Evolutionary conservation across 345 rosid genomes (phyloP).

Genomic region (Combretum micranthum): DNA sequence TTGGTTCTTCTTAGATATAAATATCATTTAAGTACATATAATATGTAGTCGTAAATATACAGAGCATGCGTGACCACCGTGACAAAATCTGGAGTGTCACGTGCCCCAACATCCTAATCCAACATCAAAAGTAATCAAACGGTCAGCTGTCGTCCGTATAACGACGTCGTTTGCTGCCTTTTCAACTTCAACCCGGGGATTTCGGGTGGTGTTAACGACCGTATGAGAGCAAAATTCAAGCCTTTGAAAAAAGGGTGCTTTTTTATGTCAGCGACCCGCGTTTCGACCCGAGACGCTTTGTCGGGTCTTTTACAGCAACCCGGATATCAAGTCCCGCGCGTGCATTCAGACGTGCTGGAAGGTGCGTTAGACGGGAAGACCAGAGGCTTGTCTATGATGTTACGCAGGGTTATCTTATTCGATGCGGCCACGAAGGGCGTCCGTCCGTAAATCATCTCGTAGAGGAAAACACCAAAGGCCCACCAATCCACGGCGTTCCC

Average conservation of each 20-base stretch:
- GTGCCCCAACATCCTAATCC: slow-evolving; percentile 23
- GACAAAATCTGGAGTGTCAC: slow-evolving; percentile 37
- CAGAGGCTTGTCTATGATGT: slow-evolving; percentile 61
- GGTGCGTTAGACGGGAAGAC: slow-evolving; percentile 53
- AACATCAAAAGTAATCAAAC: slow-evolving; percentile 53
- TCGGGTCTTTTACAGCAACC: slow-evolving; percentile 71
- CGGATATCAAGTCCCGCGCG: slow-evolving; percentile 65
- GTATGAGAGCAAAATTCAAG: slow-evolving; percentile 69
- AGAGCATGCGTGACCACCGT: neutral
- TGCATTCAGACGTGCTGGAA: slow-evolving; percentile 37
- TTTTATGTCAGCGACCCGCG: slow-evolving; percentile 90
- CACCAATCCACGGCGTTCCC: slow-evolving; percentile 98
- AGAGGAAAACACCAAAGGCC: slow-evolving; percentile 77
- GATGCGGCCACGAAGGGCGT: slow-evolving; percentile 79
- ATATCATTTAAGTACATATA: no score
- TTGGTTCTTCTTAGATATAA: no score
- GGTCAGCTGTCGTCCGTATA: slow-evolving; percentile 24
- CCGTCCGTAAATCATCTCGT: slow-evolving; percentile 78
- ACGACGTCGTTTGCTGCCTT: slow-evolving; percentile 30
- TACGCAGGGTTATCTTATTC: slow-evolving; percentile 79
- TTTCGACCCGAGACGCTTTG: slow-evolving; percentile 57
- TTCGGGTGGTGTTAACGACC: slow-evolving; percentile 70
- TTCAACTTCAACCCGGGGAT: slow-evolving; percentile 37
- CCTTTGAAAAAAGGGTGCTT: slow-evolving; percentile 78
- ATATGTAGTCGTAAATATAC: no score